Base-by-base conservation (phyloP, 768 basidiomycete genomes). In the Cyclocybe aegerita region DNA sequence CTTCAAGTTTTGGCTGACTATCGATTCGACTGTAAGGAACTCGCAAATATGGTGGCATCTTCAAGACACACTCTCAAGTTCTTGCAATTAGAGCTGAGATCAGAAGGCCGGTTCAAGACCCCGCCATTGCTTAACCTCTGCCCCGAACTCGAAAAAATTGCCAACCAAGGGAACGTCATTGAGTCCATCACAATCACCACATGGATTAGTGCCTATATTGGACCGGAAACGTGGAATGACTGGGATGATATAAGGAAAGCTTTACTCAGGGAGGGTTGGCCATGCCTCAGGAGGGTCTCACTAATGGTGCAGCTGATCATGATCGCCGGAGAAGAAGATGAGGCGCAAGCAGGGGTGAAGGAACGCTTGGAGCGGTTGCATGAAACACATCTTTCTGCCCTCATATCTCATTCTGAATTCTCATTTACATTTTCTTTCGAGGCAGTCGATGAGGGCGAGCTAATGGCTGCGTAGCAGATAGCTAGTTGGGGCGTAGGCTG, bases 101-200 rank as follows among this genome's bases (percentile, higher is more conserved):
- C 23, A 23, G 23, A 23, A 23, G 23, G 23, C 23, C 48, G 40
- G 4, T 43, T 41, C 6, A 36, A 23, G 23, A 14, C 10, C 9
- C 35, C 35, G 46, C 46, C 46, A 15, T 30, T 53, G 11, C 38
- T 14, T 15, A 41, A 46, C 9, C 16, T 53, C 33, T 16, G 35
- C 14, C 17, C 34, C 36, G 52, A 53, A 32, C 46, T 53, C 8
- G 52, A 53, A 15, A 46, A 43, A 4, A 38, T 53, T 23, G 16
- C 23, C 11, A 37, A 15, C 29, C 34, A 15, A 23, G 23, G 23
- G 8, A 50, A 47, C n/a, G 34, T 37, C 30, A 32, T 50, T 17
- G 48, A 50, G 43, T 46, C 7, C 8, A 37, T 54, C 31, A 16
- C 37, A 11, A 39, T 54, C 36, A 4, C 23, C 3, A 16, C 49